These are phyloP conservation scores for Triticum timopheevii DNA, from an alignment of 176 grass and related monocot species.

Conservation along the genomic window DNA sequence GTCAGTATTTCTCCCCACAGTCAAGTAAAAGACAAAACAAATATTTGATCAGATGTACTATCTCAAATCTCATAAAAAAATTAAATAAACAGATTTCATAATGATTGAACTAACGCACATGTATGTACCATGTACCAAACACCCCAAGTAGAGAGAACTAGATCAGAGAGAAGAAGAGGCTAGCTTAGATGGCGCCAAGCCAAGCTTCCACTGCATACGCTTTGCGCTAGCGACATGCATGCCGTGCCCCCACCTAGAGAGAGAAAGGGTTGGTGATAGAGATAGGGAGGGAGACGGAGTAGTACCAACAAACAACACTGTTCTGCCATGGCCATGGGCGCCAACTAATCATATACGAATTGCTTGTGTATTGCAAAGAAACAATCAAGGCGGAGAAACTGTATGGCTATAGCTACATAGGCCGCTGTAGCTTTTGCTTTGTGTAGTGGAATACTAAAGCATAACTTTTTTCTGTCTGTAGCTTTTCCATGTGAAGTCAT, in stretches of 20 bases:
- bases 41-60: background rate
- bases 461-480: conserved; percentile 23
- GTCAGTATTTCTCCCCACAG: background rate
- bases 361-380: background rate
- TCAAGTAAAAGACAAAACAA: background rate
- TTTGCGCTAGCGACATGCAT: conserved; percentile 29
- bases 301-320: conserved; percentile 10
- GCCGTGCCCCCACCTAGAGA: conserved; percentile 31
- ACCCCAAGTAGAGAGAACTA: conserved; percentile 32
- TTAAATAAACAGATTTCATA: too few relatives aligned
- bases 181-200: conserved; percentile 35
- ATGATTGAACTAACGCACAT: conserved; percentile 15
- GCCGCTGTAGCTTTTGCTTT: conserved; percentile 44
- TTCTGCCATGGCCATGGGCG: conserved; percentile 14
- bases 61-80: background rate
- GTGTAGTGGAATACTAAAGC: conserved; percentile 58
- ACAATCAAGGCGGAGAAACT: background rate
- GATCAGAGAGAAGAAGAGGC: conserved; percentile 45
- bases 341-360: background rate
- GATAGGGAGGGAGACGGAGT: background rate
- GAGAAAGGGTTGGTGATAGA: conserved; percentile 11
- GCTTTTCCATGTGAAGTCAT: conserved; percentile 45
- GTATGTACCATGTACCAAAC: conserved; percentile 27
- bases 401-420: conserved; percentile 21
- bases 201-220: conserved; percentile 28